phyloP scores from a whole-genome alignment of 2,329 filamentous ascomycete genomes.

The Lachnellula willkommii region DNA sequence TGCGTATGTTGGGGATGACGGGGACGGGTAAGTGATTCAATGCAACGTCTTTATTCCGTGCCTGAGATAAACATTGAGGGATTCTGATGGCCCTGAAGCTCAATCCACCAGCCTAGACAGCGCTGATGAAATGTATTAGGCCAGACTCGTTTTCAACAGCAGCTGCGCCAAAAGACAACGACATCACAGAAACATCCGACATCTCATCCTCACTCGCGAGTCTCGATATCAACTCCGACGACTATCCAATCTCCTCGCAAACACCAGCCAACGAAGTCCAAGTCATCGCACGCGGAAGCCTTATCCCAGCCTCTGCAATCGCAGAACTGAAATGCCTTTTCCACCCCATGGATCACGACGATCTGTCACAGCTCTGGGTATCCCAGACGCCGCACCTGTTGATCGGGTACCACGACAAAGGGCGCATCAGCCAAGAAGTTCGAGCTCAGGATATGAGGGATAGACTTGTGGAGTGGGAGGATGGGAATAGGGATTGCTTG shows the following conservation, averaged over 20 bases:
- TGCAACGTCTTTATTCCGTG: background rate
- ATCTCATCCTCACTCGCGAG: background rate
- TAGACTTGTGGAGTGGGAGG: conserved; percentile 10
- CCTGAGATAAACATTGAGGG: no score
- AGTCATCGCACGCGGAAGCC: conserved; percentile 10
- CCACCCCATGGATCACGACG: background rate
- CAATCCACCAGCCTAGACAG: no score
- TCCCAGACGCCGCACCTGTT: conserved; percentile 20
- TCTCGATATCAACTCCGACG: background rate
- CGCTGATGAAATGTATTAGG: no score
- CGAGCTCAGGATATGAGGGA: conserved; percentile 7
- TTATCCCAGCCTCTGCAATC: conserved; percentile 12
- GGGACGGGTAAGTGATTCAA: background rate
- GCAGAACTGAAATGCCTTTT: conserved; percentile 22
- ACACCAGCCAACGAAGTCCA: conserved; percentile 4
- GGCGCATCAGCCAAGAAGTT: conserved; percentile 10
- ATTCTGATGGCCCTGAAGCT: no score
- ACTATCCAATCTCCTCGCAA: background rate
- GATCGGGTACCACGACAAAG: conserved; percentile 16
- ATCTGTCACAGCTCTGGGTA: conserved; percentile 25
- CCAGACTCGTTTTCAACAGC: background rate
- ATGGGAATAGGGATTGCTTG: conserved; percentile 4
- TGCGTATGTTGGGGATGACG: conserved; percentile 20
- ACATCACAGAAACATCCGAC: background rate
- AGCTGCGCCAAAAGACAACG: background rate